Base-by-base conservation (phyloP, 2,329 filamentous ascomycete genomes). In the Coniosporium tulheliwenetii region DNA sequence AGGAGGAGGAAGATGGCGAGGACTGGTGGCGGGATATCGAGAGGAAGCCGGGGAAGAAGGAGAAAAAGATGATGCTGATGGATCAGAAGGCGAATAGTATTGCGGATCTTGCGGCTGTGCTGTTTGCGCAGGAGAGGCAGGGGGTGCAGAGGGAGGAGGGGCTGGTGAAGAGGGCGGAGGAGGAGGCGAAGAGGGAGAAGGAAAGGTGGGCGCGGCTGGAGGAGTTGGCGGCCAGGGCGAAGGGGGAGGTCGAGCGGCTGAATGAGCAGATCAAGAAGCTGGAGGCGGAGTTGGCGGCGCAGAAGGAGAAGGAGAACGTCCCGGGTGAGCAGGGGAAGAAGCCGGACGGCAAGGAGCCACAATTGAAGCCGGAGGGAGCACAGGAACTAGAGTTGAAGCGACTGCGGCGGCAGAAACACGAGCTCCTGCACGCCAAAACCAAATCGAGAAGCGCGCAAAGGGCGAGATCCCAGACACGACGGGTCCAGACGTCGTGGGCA, bases 41-140 rank as follows among this genome's bases (percentile, higher is more conserved):
- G 43, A 55, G 63, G 43, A 56, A 67, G 35, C 58, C 67, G 50
- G 52, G 64, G 46, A 67, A 71, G 55, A 65, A 65, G 45, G 53
- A 66, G 44, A 61, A 69, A 15, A 67, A 66, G n/a, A 62, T 62
- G 41, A 61, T 61, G 36, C 60, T 79, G 36, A 77, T 78, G 73
- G 63, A 79, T 50, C 75, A 79, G 53, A 76, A 73, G 53, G 73
- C 72, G n/a, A 78, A 75, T 42, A 67, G 64, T 36, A 65, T 77
- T 14, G 75, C 74, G 5, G 76, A 79, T 50, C 53, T 77, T 16
- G 73, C 74, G 1, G 68, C 70, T 14, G 71, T 77, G 2, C 52
- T 79, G 40, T 45, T 55, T 19, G 62, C 69, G 44, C 70, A 74
- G 49, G 59, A 67, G 35, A 49, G 59, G 37, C 55, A 52, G 33